These are phyloP conservation scores for Sugiyamaella xylanicola DNA, from an alignment of 1,139 yeast species.

Conservation along the genomic window DNA sequence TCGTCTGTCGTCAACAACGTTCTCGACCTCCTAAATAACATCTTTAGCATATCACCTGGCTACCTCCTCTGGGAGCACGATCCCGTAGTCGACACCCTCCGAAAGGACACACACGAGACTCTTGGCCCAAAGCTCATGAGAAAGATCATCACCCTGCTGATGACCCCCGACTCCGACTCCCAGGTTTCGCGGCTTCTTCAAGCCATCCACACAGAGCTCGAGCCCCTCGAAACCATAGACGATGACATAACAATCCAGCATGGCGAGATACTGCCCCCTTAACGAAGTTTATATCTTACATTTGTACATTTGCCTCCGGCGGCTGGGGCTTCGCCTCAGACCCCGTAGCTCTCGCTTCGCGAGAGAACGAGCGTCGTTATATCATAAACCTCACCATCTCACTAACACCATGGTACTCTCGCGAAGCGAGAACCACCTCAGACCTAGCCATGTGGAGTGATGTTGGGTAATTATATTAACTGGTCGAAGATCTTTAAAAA, in stretches of 20 bases:
- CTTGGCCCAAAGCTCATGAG: conserved; percentile 4
- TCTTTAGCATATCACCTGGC: conserved; percentile 22
- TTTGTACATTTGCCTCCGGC: conserved; percentile 4
- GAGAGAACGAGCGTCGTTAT: background rate
- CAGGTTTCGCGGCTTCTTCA: background rate
- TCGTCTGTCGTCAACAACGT: conserved; percentile 38
- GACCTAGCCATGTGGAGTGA: no score
- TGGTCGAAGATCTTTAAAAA: no score
- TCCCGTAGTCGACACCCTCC: conserved; percentile 8
- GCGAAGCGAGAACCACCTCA: no score
- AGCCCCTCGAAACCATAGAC: conserved; percentile 13
- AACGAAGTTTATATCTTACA: background rate
- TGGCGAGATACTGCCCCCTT: background rate
- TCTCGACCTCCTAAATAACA: conserved; percentile 24
- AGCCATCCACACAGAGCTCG: conserved; percentile 9
- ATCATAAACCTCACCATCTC: no score
- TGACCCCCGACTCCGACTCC: conserved; percentile 6
- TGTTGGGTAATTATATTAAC: no score
- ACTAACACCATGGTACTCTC: no score
- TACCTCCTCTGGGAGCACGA: conserved; percentile 32
- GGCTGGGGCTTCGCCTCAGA: conserved; percentile 8
- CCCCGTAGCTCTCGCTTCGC: conserved; percentile 3
- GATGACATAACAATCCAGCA: conserved; percentile 10
- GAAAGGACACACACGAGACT: conserved; percentile 7
- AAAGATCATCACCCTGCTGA: conserved; percentile 4